Evolutionary conservation across 768 basidiomycete genomes (phyloP), one percentile per base, ranked within the genome.

Genomic region (Pleurotus giganteus): DNA sequence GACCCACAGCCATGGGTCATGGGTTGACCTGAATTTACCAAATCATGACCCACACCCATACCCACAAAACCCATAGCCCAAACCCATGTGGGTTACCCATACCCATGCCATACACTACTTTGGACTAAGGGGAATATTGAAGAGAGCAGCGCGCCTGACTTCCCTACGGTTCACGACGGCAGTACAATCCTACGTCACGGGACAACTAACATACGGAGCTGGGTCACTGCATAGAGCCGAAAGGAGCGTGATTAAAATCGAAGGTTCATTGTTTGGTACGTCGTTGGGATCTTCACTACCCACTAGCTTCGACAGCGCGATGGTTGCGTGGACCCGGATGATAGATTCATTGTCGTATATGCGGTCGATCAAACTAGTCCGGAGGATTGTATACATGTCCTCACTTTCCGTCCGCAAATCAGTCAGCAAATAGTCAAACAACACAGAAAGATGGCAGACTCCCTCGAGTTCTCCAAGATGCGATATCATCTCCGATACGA

Each of bases 401-500:
- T 96, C 93, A 60, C 95, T 98, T 36, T 19, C 31, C n/a, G n/a
- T n/a, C n/a, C n/a, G n/a, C n/a, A n/a, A n/a, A n/a, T n/a, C n/a
- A n/a, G n/a, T n/a, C n/a, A n/a, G n/a, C n/a, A n/a, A n/a, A n/a
- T n/a, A n/a, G n/a, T n/a, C 3, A 24, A 9, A 7, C 29, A 43
- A 45, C 6, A n/a, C 43, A 15, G 43, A 37, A n/a, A 57, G 15
- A 17, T 28, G 19, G 8, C 47, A 24, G 12, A 80, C 89, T 61
- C 66, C 89, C 94, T 97, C 94, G 44, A 98, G 82, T 73, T 94
- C 90, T 1, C 92, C 92, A 2, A 97, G 75, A 58, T 86, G 84
- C 2, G 84, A 78, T 43, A 98, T 88, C 78, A 94, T 85, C 62
- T 93, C 87, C 0, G 90, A 86, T n/a, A 95, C 83, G 19, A 91